Evolutionary conservation across 164 flowering plant species (phyloP).

Genomic region (Sextonia rubra): DNA sequence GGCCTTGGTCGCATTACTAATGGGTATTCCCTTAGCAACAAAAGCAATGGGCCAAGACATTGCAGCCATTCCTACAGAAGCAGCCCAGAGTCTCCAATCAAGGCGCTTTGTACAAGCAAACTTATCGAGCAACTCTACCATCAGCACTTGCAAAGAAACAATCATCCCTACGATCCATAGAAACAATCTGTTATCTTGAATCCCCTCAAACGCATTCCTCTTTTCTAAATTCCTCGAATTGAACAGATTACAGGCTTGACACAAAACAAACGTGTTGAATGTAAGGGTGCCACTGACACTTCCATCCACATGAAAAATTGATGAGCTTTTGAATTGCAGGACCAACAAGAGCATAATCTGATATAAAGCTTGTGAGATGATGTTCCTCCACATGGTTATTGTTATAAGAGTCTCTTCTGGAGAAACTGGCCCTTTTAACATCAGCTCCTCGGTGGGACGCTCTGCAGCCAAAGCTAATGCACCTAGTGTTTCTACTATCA

Average conservation of each 20-base stretch:
- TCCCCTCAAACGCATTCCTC: slow-evolving; percentile 40
- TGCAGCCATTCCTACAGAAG: slow-evolving; percentile 37
- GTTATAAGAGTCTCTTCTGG: slow-evolving; percentile 48
- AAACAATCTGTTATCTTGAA: slow-evolving; percentile 38
- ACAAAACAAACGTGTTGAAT: slow-evolving; percentile 51
- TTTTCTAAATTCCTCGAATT: slow-evolving; percentile 43
- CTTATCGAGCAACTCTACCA: slow-evolving; percentile 44
- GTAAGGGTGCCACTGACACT: slow-evolving; percentile 40
- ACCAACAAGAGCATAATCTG: slow-evolving; percentile 40
- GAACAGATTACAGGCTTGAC: slow-evolving; percentile 57
- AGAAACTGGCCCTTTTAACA: slow-evolving; percentile 51
- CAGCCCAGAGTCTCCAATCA: slow-evolving; percentile 47
- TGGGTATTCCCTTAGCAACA: slow-evolving; percentile 42
- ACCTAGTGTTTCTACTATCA: slow-evolving; percentile 66
- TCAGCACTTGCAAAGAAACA: slow-evolving; percentile 39
- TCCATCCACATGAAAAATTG: slow-evolving; percentile 29
- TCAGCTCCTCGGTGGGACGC: slow-evolving; percentile 46
- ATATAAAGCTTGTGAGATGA: slow-evolving; percentile 46
- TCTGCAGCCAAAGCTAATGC: slow-evolving; percentile 66
- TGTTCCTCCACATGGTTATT: slow-evolving; percentile 66
- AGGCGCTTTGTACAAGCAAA: slow-evolving; percentile 51
- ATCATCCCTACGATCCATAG: slow-evolving; percentile 37
- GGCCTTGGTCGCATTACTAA: too few species aligned
- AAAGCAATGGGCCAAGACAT: slow-evolving; percentile 49
- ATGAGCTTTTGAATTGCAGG: slow-evolving; percentile 40